Percentiles rank a stretch among this genome's conserved stretches.
Conservation (phyloP, 495 filamentous ascomycete genomes). For the Lophiostoma macrostomum region DNA sequence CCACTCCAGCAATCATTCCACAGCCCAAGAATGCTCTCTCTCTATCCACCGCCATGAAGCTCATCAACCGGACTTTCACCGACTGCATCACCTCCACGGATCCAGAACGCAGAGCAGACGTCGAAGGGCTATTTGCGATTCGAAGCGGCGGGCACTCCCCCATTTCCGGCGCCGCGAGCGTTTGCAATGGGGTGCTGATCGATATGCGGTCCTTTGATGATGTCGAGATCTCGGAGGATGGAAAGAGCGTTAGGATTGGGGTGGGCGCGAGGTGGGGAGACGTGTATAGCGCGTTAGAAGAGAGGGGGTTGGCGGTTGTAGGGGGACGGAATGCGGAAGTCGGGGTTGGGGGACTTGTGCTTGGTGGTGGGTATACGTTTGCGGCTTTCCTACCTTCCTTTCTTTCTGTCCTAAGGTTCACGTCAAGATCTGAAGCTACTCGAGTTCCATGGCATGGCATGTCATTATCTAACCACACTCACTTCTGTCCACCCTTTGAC, state of each 20-base stretch:
- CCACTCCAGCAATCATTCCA: too few relatives aligned
- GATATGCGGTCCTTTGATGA: conserved; percentile 3
- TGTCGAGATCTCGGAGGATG: neutral
- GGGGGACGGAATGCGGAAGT: conserved; percentile 38
- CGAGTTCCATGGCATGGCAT: too few relatives aligned
- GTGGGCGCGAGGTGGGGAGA: conserved; percentile 45
- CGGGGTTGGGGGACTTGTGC: conserved; percentile 42
- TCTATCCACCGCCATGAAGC: too few relatives aligned
- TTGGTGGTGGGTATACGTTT: conserved; percentile 31
- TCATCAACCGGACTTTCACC: too few relatives aligned
- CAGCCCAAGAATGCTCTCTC: too few relatives aligned
- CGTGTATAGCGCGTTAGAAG: conserved; percentile 43
- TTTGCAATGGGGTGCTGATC: conserved; percentile 8
- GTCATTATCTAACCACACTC: too few relatives aligned
- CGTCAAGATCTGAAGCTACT: too few relatives aligned
- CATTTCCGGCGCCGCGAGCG: neutral
- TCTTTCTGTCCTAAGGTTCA: too few relatives aligned
- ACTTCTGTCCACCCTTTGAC: too few relatives aligned
- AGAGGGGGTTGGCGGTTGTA: conserved; percentile 38
- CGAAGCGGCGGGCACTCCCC: conserved; percentile 10
- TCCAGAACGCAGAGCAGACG: too few relatives aligned
- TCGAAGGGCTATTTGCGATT: neutral
- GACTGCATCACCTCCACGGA: too few relatives aligned
- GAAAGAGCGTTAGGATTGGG: conserved; percentile 32
- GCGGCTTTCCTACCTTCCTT: neutral